Evolutionary conservation across 805 yeast species (phyloP).

Genomic region (Starmerella bombi): DNA sequence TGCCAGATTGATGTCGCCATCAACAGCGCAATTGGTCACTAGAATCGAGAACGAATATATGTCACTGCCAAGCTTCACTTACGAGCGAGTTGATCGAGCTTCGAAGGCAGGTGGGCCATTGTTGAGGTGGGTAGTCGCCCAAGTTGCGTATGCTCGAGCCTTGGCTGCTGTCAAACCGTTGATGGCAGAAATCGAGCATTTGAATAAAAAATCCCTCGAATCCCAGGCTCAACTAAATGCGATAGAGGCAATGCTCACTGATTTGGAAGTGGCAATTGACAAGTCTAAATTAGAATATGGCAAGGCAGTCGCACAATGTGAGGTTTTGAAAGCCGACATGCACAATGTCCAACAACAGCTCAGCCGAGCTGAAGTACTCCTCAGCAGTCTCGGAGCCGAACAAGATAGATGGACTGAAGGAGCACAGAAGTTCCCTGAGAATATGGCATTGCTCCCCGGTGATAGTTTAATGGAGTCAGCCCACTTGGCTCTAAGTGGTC

Average conservation of each 20-base stretch:
- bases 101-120: conserved; percentile 93
- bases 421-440: conserved; percentile 37
- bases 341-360: conserved; percentile 45
- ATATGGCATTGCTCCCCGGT: conserved; percentile 43
- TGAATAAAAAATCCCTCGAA: conserved; percentile 46
- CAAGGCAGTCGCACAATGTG: conserved; percentile 61
- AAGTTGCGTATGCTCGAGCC: conserved; percentile 60
- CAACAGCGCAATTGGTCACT: conserved; percentile 32
- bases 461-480: conserved; percentile 53
- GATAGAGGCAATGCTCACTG: conserved; percentile 66
- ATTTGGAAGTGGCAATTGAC: conserved; percentile 57
- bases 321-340: conserved; percentile 62
- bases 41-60: conserved; percentile 50
- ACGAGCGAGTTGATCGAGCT: conserved; percentile 68
- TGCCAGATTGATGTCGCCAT: conserved; percentile 38
- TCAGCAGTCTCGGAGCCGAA: conserved; percentile 54
- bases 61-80: conserved; percentile 50
- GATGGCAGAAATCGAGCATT: conserved; percentile 43
- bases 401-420: conserved; percentile 60
- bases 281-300: conserved; percentile 57
- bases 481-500: conserved; percentile 48
- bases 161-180: conserved; percentile 64
- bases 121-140: conserved; percentile 80
- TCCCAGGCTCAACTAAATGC: conserved; percentile 43
- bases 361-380: conserved; percentile 44